These are phyloP conservation scores for Xylariaceae sp. DNA, from an alignment of 2,329 filamentous ascomycete species.

Conservation along the genomic window DNA sequence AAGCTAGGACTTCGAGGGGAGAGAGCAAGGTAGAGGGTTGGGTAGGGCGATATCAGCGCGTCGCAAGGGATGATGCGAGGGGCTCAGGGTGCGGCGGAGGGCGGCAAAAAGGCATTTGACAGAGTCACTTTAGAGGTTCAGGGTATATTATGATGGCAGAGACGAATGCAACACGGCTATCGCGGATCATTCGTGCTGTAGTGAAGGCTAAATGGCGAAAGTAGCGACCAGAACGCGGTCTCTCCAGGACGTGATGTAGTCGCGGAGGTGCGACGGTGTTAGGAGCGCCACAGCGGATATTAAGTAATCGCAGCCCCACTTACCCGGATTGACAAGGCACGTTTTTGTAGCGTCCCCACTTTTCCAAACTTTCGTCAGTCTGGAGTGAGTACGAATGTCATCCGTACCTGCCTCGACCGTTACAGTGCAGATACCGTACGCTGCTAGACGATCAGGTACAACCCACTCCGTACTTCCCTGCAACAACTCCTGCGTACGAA, in stretches of 20 bases:
- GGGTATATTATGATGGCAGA: neutral
- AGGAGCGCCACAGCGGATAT: slow-evolving; percentile 16
- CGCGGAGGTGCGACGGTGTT: slow-evolving; percentile 17
- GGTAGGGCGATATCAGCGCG: slow-evolving; percentile 30
- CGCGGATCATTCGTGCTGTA: slow-evolving; percentile 14
- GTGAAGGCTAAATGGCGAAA: slow-evolving; percentile 9
- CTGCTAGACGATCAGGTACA: too few relatives aligned
- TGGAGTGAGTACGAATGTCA: neutral
- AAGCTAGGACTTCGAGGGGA: neutral
- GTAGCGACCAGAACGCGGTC: slow-evolving; percentile 21
- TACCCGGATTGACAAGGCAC: slow-evolving; percentile 12
- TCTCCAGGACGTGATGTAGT: slow-evolving; percentile 21
- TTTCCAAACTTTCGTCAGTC: neutral
- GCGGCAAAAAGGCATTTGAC: slow-evolving; percentile 33
- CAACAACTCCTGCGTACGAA: neutral
- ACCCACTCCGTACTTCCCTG: neutral
- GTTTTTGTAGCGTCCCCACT: slow-evolving; percentile 7
- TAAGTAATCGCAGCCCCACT: slow-evolving; percentile 22
- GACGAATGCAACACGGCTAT: slow-evolving; percentile 4
- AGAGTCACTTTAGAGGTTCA: slow-evolving; percentile 6
- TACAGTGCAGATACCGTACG: neutral
- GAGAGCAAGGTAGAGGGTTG: slow-evolving; percentile 6
- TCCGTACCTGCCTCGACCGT: neutral
- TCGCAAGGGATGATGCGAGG: slow-evolving; percentile 32
- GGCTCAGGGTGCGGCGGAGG: slow-evolving; percentile 26